These are phyloP conservation scores for Penicillium manginii DNA, from an alignment of 495 filamentous ascomycete genomes.

Conservation along the genomic window DNA sequence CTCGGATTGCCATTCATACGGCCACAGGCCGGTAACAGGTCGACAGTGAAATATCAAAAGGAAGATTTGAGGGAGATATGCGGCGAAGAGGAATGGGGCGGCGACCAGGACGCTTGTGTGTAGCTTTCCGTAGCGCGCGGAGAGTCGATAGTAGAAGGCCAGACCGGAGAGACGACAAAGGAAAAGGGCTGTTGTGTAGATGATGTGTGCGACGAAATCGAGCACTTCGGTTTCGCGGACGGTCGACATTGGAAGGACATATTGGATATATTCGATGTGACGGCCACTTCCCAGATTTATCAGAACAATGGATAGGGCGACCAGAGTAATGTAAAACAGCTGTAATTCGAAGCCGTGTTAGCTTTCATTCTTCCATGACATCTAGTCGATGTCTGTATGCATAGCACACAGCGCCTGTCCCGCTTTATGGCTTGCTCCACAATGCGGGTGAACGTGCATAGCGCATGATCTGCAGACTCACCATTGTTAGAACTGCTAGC, in stretches of 20 bases:
- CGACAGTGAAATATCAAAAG: conserved; percentile 49
- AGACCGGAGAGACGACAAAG: conserved; percentile 52
- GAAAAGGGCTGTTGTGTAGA: conserved; percentile 51
- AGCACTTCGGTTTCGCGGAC: conserved; percentile 43
- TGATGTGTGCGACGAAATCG: conserved; percentile 50
- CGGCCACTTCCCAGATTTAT: conserved; percentile 51
- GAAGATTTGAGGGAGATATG: conserved; percentile 46
- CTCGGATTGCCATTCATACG: conserved; percentile 44
- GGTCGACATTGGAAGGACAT: conserved; percentile 39
- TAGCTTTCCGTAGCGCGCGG: conserved; percentile 35
- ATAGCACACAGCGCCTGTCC: neutral
- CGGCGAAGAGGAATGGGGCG: conserved; percentile 36
- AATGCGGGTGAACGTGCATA: conserved; percentile 12
- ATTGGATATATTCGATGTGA: conserved; percentile 52
- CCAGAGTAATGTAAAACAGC: conserved; percentile 40
- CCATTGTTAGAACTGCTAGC: conserved; percentile 40
- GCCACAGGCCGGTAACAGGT: conserved; percentile 53
- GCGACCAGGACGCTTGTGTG: conserved; percentile 38
- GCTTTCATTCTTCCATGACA: neutral
- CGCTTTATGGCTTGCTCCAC: conserved; percentile 3
- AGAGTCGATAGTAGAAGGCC: conserved; percentile 50
- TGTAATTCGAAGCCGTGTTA: conserved; percentile 6
- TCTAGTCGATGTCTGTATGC: neutral
- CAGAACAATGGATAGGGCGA: conserved; percentile 41
- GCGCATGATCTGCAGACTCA: conserved; percentile 25